A percentile compares a stretch with the other conserved stretches of the same genome.
phyloP scores from a whole-genome alignment of 2,329 filamentous ascomycete genomes.

The Ilyonectria robusta region DNA sequence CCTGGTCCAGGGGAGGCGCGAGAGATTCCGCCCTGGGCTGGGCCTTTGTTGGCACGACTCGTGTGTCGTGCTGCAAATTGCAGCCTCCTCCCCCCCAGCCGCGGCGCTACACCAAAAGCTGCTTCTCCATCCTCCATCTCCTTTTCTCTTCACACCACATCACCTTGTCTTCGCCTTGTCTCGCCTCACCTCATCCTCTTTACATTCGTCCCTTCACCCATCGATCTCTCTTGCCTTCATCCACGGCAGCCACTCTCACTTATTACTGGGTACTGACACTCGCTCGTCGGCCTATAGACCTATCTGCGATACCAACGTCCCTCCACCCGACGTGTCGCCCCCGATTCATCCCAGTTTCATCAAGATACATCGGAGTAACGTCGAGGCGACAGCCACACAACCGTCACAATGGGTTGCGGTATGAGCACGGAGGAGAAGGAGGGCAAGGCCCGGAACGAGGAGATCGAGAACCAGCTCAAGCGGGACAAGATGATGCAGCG shows the following conservation, averaged over 20 bases:
- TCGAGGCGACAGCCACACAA: constrained; percentile 42
- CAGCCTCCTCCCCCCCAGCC: constrained; percentile 47
- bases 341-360: constrained; percentile 28
- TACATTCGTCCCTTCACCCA: constrained; percentile 38
- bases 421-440: constrained; percentile 99
- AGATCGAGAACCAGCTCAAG: constrained; percentile 99
- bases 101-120: constrained; percentile 48
- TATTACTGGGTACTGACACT: constrained; percentile 35
- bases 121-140: constrained; percentile 46
- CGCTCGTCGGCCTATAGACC: constrained; percentile 33
- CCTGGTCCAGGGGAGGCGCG: constrained; percentile 49
- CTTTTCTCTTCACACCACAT: constrained; percentile 49
- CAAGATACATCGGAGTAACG: constrained; percentile 27
- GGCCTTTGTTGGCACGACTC: constrained; percentile 50
- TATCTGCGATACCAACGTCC: constrained; percentile 37
- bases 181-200: constrained; percentile 41
- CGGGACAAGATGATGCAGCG: constrained; percentile 98
- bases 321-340: constrained; percentile 38
- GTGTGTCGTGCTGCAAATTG: constrained; percentile 51
- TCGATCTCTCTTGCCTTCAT: constrained; percentile 39
- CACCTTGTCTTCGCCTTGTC: constrained; percentile 43
- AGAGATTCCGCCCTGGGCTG: constrained; percentile 49
- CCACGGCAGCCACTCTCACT: constrained; percentile 39
- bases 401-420: constrained; percentile 95
- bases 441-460: constrained; percentile 99